These are phyloP conservation scores for Apiotrichum laibachii DNA, from an alignment of 1,284 basidiomycete species.

Conservation along the genomic window DNA sequence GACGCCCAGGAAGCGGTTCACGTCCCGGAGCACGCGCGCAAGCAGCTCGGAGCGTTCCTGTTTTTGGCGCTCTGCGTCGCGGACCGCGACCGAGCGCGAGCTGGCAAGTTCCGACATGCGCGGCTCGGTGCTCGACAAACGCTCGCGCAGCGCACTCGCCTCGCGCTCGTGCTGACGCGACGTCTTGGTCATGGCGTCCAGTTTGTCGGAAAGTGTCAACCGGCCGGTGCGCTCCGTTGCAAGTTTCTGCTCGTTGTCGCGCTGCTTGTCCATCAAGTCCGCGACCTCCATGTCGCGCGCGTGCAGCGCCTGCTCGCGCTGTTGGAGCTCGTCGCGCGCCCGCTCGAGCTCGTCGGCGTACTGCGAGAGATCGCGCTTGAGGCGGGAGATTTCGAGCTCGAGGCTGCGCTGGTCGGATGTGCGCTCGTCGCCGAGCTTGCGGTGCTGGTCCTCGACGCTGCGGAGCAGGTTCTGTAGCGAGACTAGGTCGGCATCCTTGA, in stretches of 20 bases:
- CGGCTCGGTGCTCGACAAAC: conserved; percentile 72
- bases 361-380: conserved; percentile 77
- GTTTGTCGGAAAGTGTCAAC: conserved; percentile 77
- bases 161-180: conserved; percentile 68
- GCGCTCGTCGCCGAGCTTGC: conserved; percentile 73
- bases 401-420: conserved; percentile 80
- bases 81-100: conserved; percentile 66
- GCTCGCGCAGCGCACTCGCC: conserved; percentile 58
- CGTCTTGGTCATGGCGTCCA: conserved; percentile 65
- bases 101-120: conserved; percentile 80
- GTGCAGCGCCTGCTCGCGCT: conserved; percentile 62
- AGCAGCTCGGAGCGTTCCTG: conserved; percentile 89
- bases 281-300: conserved; percentile 70
- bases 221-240: conserved; percentile 79
- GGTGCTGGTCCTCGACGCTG: conserved; percentile 55
- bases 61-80: conserved; percentile 80
- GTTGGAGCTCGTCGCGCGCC: conserved; percentile 68
- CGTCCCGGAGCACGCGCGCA: conserved; percentile 87
- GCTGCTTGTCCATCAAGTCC: conserved; percentile 71
- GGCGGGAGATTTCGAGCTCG: conserved; percentile 83
- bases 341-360: conserved; percentile 76
- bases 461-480: conserved; percentile 72
- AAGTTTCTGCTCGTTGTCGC: conserved; percentile 71
- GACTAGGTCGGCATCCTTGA: conserved; percentile 61
- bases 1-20: conserved; percentile 88